Evolutionary conservation across 371 early-diverging fungal genomes (phyloP).

Genomic region (Rhizopus sp.): DNA sequence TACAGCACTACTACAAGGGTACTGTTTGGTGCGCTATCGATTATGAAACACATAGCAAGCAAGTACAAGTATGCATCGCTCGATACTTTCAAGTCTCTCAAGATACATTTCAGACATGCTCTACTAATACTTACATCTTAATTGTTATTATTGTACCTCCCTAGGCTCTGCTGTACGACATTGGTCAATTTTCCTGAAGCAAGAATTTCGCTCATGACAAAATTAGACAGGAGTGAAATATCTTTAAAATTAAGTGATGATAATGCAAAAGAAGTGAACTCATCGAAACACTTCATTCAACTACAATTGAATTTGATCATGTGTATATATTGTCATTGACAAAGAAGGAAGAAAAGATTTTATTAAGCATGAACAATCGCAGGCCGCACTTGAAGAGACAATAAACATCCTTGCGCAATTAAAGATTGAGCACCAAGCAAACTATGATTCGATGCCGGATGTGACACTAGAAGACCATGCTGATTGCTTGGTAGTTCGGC

Average conservation of each 20-base stretch:
- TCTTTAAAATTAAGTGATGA: neutral
- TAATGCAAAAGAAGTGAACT: neutral
- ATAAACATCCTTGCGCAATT: too few species aligned
- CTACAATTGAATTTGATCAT: neutral
- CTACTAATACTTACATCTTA: neutral
- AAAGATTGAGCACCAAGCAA: too few species aligned
- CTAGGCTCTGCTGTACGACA: neutral
- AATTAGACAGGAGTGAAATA: neutral
- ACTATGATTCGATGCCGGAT: too few species aligned
- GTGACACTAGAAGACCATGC: too few species aligned
- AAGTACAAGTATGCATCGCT: slow-evolving; percentile 7
- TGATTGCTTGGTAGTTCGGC: too few species aligned
- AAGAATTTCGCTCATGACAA: neutral
- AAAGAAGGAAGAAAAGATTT: too few species aligned
- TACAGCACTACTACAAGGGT: slow-evolving; percentile 15
- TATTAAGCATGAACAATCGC: too few species aligned
- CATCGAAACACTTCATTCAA: slow-evolving; percentile 1
- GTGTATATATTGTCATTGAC: neutral
- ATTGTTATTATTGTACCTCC: neutral
- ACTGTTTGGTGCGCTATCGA: slow-evolving; percentile 17
- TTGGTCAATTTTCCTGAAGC: slow-evolving; percentile 1
- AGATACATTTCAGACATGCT: slow-evolving; percentile 3
- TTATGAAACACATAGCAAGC: slow-evolving; percentile 14
- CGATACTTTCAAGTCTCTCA: slow-evolving; percentile 12
- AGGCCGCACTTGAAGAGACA: too few species aligned